Conservation (phyloP, 768 basidiomycete genomes). For the Tylopilus sp. region DNA sequence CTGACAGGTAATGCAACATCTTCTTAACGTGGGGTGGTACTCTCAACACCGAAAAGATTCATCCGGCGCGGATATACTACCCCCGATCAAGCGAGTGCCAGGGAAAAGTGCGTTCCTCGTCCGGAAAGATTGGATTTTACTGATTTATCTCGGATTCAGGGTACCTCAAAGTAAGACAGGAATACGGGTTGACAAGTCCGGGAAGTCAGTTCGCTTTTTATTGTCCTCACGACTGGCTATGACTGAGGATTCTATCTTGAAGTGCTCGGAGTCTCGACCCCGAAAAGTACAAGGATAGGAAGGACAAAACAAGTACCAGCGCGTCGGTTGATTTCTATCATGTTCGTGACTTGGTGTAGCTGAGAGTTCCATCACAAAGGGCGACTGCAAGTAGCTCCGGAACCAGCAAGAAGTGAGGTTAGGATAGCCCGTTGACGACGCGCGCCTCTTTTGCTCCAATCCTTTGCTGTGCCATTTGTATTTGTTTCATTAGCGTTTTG, state of each 20-base stretch:
- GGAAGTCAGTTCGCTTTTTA: slow-evolving; percentile 7
- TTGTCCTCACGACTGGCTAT: not conserved
- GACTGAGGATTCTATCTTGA: not conserved
- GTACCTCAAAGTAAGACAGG: not conserved
- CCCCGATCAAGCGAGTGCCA: accelerated
- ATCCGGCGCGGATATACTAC: slow-evolving; percentile 5
- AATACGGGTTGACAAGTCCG: not conserved
- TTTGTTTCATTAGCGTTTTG: not conserved
- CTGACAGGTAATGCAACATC: not conserved
- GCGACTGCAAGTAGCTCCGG: not conserved
- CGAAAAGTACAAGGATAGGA: not conserved
- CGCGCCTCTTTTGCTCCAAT: not conserved
- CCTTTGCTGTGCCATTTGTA: not conserved
- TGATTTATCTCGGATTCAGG: not conserved
- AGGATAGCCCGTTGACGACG: too few relatives aligned
- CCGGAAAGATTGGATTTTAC: not conserved
- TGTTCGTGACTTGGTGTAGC: not conserved
- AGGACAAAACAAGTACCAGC: not conserved
- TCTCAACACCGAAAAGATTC: slow-evolving; percentile 1
- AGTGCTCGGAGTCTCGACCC: not conserved
- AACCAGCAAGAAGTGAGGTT: not conserved
- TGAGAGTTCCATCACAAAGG: not conserved
- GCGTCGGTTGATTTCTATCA: not conserved
- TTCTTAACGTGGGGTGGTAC: not conserved
- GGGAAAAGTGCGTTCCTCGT: not conserved